Base-by-base conservation (phyloP, 2,329 filamentous ascomycete species). In the Fusarium solani-melongenae region DNA sequence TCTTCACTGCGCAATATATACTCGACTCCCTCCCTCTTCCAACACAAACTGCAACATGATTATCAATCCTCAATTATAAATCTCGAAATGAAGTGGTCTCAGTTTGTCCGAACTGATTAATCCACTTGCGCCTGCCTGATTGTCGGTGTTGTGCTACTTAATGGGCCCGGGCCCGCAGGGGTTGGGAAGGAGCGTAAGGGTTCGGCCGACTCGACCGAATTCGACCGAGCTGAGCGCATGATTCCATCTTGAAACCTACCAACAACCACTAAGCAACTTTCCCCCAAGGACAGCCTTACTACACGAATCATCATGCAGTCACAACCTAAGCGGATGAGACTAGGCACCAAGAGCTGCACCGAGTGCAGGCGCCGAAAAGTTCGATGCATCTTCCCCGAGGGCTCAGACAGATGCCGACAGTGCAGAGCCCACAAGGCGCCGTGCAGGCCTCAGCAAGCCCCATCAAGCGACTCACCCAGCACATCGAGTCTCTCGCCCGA, bases 321-420 rank as follows among this genome's bases (percentile, higher is more conserved):
- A 2, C 44, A 38, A 10, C 41, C 62, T 11, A 82, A 79, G 49
- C 80, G 76, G 11, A 78, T 80, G 75, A 78, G 80, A 5, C 67
- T 79, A 5, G 81, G 82, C 15, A 82, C 79, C 5, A 78, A 75
- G 67, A 82, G 79, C 66, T 83, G 82, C 62, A 69, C 75, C 31
- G 82, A 82, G 82, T 87, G 86, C 66, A 83, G 85, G 44, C 83
- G 86, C 39, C 84, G 86, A 59, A 88, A 87, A 78, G 85, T 87
- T 31, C 82, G 83, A 61, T 88, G 86, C 76, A 83, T 85, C 60
- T 86, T 82, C 64, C 46, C 78, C 79, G 29, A 68, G 79, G n/a
- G 81, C 81, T 39, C 83, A 81, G 58, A 55, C 62, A 22, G 76
- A 81, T 60, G 88, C 85, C 75, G 82, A 82, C 33, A 84, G 83